Evolutionary conservation across 805 yeast genomes (phyloP).

Genomic region (Candida pseudofarinosa): DNA sequence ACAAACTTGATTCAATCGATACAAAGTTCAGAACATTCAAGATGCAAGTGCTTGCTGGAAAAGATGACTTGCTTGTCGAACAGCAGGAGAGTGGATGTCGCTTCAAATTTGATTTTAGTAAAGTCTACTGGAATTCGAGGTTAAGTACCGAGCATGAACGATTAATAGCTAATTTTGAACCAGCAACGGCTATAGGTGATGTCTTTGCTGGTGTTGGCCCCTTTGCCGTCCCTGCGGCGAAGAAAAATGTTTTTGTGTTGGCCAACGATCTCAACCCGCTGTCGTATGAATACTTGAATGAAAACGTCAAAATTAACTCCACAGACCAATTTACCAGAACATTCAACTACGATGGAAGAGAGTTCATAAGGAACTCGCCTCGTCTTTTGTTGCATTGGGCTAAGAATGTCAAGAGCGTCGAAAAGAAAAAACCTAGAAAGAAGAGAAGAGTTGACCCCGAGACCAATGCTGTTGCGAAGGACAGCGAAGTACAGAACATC

Average conservation of each 20-base stretch:
- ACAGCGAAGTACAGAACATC: conserved; percentile 13
- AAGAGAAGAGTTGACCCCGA: conserved; percentile 32
- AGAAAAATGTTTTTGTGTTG: conserved; percentile 69
- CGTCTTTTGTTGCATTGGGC: conserved; percentile 46
- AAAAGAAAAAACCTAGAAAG: conserved; percentile 29
- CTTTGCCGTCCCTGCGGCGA: conserved; percentile 93
- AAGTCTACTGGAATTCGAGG: conserved; percentile 97
- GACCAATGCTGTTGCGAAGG: conserved; percentile 11
- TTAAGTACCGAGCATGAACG: conserved; percentile 91
- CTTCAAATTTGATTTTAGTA: conserved; percentile 83
- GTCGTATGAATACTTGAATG: conserved; percentile 63
- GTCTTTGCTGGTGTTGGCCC: conserved; percentile 99
- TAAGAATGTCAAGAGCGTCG: conserved; percentile 29
- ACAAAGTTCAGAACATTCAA: conserved; percentile 86
- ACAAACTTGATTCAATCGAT: conserved; percentile 82
- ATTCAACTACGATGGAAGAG: conserved; percentile 76
- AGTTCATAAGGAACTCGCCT: conserved; percentile 65
- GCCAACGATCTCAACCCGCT: conserved; percentile 95
- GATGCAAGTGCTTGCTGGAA: conserved; percentile 93
- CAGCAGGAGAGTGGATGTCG: conserved; percentile 85
- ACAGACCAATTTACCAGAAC: conserved; percentile 56
- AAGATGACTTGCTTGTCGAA: conserved; percentile 67
- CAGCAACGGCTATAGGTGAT: conserved; percentile 80
- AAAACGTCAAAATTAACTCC: conserved; percentile 63
- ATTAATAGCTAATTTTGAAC: conserved; percentile 55